phyloP scores from a whole-genome alignment of 1,139 yeast species.

The Blastobotrys aristatus region DNA sequence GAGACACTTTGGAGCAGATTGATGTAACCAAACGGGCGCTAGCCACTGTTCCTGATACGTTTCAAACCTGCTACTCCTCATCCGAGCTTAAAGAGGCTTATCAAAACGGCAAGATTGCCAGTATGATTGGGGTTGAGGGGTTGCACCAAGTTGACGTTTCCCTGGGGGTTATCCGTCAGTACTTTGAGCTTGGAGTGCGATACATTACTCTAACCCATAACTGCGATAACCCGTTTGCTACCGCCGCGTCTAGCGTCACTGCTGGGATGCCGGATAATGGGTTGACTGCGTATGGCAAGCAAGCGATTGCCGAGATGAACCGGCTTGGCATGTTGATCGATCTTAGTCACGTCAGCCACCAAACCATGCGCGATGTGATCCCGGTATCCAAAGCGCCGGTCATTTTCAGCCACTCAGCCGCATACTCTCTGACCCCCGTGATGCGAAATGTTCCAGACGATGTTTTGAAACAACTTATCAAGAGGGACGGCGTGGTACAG shows the following conservation, averaged over 20 bases:
- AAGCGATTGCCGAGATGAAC: slow-evolving; percentile 43
- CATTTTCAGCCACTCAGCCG: slow-evolving; percentile 48
- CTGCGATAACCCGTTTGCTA: slow-evolving; percentile 53
- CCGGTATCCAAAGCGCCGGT: slow-evolving; percentile 45
- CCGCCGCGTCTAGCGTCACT: slow-evolving; percentile 45
- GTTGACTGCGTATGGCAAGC: slow-evolving; percentile 40
- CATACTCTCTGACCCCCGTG: slow-evolving; percentile 39
- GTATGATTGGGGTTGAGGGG: slow-evolving; percentile 51
- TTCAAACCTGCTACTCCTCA: slow-evolving; percentile 39
- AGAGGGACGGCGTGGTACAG: slow-evolving; percentile 46
- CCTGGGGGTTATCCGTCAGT: slow-evolving; percentile 45
- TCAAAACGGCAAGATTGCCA: slow-evolving; percentile 37
- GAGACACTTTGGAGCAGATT: slow-evolving; percentile 51
- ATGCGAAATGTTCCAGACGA: slow-evolving; percentile 50
- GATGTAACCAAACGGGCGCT: slow-evolving; percentile 46
- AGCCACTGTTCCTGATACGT: slow-evolving; percentile 37
- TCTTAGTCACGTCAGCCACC: slow-evolving; percentile 47
- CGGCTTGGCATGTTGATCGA: slow-evolving; percentile 52
- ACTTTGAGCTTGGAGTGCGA: slow-evolving; percentile 46
- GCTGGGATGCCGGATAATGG: slow-evolving; percentile 46
- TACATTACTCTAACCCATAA: slow-evolving; percentile 51
- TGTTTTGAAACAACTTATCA: slow-evolving; percentile 37
- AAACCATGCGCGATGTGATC: slow-evolving; percentile 47
- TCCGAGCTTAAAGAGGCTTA: slow-evolving; percentile 40
- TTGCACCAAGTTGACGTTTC: slow-evolving; percentile 49